A percentile compares a stretch with the other conserved stretches of the same genome.
phyloP scores from a whole-genome alignment of 1,284 basidiomycete species.

The Irpex sp. region DNA sequence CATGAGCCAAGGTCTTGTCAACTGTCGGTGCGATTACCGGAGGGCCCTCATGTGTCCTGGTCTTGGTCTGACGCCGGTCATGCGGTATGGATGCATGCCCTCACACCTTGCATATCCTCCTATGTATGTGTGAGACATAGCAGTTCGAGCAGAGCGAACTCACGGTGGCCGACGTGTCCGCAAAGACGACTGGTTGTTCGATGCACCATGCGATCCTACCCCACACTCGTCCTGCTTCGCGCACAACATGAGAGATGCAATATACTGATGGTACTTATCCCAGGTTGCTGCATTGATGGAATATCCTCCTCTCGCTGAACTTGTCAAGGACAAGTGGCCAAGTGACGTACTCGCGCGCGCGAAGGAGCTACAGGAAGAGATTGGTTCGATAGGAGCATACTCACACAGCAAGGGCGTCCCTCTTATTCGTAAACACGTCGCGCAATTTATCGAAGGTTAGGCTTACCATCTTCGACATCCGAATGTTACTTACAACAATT shows the following conservation, averaged over 20 bases:
- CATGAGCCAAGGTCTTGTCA: background rate
- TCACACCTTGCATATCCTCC: too few relatives aligned
- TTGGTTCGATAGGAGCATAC: constrained; percentile 94
- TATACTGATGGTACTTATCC: background rate
- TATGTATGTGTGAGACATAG: too few relatives aligned
- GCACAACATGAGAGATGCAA: background rate
- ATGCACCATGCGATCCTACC: too few relatives aligned
- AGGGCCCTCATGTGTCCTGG: background rate
- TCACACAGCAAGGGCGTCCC: constrained; percentile 94
- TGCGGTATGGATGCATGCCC: background rate
- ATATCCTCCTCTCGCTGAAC: constrained; percentile 80
- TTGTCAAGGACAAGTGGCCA: constrained; percentile 80
- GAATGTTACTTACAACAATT: background rate
- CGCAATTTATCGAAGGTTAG: constrained; percentile 81
- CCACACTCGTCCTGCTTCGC: background rate
- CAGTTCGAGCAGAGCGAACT: too few relatives aligned
- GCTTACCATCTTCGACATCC: constrained; percentile 15
- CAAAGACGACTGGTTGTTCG: too few relatives aligned
- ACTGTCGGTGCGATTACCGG: background rate
- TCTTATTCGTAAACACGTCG: constrained; percentile 84
- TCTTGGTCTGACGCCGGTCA: background rate
- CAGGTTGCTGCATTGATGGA: constrained; percentile 89
- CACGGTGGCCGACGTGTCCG: too few relatives aligned
- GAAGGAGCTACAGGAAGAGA: constrained; percentile 74
- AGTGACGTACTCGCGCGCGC: constrained; percentile 83